Evolutionary conservation across 1,284 basidiomycete genomes (phyloP), one percentile per base, ranked within the genome.

Genomic region (Ganoderma sinense): DNA sequence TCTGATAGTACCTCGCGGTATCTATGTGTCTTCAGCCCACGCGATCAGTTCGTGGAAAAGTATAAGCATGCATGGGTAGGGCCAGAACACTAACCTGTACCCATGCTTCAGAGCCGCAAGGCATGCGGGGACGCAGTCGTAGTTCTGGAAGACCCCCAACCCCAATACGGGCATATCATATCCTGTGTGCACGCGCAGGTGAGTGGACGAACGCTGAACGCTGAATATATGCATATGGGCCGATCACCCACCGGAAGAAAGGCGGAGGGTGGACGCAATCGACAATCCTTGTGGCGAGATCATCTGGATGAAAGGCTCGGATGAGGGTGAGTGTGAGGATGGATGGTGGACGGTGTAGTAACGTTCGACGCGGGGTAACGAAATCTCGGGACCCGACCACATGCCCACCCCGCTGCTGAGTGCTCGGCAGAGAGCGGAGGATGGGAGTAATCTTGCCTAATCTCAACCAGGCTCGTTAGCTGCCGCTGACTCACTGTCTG

Each of bases 81-180:
- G 36, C 8, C 31, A 48, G 23, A 43, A 39, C 20, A 36, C 64
- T 10, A 13, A 76, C 76, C 75, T 74, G 76, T 95, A 96, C 8
- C 94, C 94, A 33, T 82, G 85, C 69, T 87, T 84, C 69, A 96
- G 80, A 2, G 94, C 94, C 60, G 89, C 85, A 31, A 89, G 77
- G 20, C 90, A 88, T 20, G 90, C 89, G 0, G 86, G 79, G 45
- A 82, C 84, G 26, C 89, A 81, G 61, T 88, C 85, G 73, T 87
- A 83, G 82, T 91, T 91, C 76, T 91, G 88, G 76, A 91, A 96
- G 8, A 95, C 92, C 16, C 95, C 95, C 67, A 95, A 90, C 0
- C 94, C 94, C 1, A 96, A 84, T 16, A 88, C 80, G 51, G 94
- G 94, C 82, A 96, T 91, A 29, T 78, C 56, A 29, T 69, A 58